phyloP scores from a whole-genome alignment of 1,139 yeast species.

The Geotrichum bryndzae region DNA sequence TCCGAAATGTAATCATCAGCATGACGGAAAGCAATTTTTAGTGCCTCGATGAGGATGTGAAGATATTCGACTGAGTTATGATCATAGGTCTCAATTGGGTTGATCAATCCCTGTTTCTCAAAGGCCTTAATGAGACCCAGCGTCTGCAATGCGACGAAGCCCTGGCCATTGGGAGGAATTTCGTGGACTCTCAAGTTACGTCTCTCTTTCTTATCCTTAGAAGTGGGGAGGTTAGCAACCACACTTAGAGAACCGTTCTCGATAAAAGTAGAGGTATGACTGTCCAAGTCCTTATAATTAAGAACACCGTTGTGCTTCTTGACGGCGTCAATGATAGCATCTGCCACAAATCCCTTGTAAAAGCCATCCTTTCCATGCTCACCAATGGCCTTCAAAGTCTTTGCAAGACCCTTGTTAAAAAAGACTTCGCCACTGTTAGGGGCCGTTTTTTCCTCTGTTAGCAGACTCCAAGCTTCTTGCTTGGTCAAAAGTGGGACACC shows the following conservation, averaged over 20 bases:
- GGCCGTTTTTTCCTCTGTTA: constrained; percentile 37
- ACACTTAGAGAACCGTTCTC: constrained; percentile 48
- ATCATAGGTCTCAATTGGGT: constrained; percentile 38
- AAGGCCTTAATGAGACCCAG: constrained; percentile 60
- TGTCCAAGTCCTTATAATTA: constrained; percentile 48
- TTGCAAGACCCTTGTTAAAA: constrained; percentile 49
- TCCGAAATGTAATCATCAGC: constrained; percentile 73
- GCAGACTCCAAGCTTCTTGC: constrained; percentile 36
- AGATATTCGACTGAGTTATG: constrained; percentile 71
- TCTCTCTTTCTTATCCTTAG: neutral
- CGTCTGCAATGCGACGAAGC: constrained; percentile 64
- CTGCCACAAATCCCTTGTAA: constrained; percentile 63
- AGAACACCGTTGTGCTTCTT: constrained; percentile 51
- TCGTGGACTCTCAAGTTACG: constrained; percentile 48
- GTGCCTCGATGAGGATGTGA: constrained; percentile 61
- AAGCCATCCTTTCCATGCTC: constrained; percentile 57
- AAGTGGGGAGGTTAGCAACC: constrained; percentile 39
- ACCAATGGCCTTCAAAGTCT: constrained; percentile 49
- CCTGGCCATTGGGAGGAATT: constrained; percentile 80
- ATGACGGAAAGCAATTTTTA: constrained; percentile 69
- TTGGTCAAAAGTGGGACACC: constrained; percentile 22
- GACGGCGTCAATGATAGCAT: constrained; percentile 54
- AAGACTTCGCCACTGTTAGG: constrained; percentile 61
- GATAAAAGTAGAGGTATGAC: constrained; percentile 54
- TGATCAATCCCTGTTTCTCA: constrained; percentile 39